Evolutionary conservation across 371 early-diverging fungal genomes (phyloP), one percentile per base, ranked within the genome.

Genomic region (Rhizopus microsporus): DNA sequence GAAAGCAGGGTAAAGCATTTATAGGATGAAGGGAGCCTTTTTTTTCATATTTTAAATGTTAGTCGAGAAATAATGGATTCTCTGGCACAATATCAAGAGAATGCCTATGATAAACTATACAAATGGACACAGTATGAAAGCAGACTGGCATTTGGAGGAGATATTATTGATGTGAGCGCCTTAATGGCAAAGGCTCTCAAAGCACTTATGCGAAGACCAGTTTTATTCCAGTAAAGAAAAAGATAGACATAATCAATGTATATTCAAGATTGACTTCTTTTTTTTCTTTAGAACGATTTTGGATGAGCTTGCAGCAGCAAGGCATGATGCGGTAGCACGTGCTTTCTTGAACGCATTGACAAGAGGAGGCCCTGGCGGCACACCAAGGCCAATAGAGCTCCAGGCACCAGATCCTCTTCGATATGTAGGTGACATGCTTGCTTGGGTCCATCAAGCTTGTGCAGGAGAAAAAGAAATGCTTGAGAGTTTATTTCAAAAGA

Each of bases 341-440:
- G 78, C 83, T 3, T 96, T 96, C 63, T 71, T 89, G 30, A 84
- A 83, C 34, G 95, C 95, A 1, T 74, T 96, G 35, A 91, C 90
- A 1, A 73, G 86, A 38, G 96, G 95, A n/a, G 93, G 92, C 1
- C 92, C 90, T 8, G 84, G 86, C 33, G 93, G 94, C 2, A 80
- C 85, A 9, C 92, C 95, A 12, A 72, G 93, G 32, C 95, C 97
- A 0, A 94, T 95, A 50, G 97, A 97, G 63, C 60, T 93, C 4
- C 93, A 93, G 65, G 94, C 95, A 0, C 92, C 90, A 47, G 96
- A 97, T 62, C 90, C 96, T 2, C 65, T 90, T 54, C 78, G 95
- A 32, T 96, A 95, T 62, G 83, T 90, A 48, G 96, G 96, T 8
- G 98, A 96, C 59, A 94, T 96, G 91, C 72, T 96, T 10, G 96